These are phyloP conservation scores for Galeopsis tetrahit DNA, from an alignment of 257 asterid species.

Conservation along the genomic window DNA sequence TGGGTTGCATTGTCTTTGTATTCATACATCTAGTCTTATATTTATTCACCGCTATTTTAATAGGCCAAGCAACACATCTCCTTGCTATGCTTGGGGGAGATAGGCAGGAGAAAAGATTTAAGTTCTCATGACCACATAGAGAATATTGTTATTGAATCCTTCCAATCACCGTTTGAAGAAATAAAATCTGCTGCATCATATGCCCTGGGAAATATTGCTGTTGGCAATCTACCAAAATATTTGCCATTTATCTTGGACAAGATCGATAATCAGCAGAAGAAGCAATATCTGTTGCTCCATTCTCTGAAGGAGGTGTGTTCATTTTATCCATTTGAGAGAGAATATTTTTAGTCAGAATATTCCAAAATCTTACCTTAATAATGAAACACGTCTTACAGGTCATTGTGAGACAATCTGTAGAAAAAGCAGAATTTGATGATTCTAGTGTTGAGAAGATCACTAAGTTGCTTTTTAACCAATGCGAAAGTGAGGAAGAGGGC, in stretches of 20 bases:
- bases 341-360: neutral
- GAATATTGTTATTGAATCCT: conserved; percentile 89
- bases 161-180: conserved; percentile 98
- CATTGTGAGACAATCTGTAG: conserved; percentile 96
- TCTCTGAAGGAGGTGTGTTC: conserved; percentile 86
- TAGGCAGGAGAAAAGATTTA: conserved; percentile 97
- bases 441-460: conserved; percentile 93
- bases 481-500: conserved; percentile 99
- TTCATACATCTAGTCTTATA: conserved; percentile 18
- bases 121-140: conserved; percentile 88
- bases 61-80: conserved; percentile 96
- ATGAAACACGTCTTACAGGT: conserved; percentile 57
- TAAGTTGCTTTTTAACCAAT: conserved; percentile 87
- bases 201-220: conserved; percentile 99
- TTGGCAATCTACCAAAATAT: conserved; percentile 90
- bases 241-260: conserved; percentile 93
- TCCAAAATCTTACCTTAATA: conserved; percentile 6
- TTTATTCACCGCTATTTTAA: conserved; percentile 29
- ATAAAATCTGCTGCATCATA: conserved; percentile 99
- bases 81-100: conserved; percentile 95
- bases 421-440: conserved; percentile 94
- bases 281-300: conserved; percentile 93
- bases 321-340: conserved; percentile 27
- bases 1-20: conserved; percentile 9
- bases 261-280: conserved; percentile 99